Evolutionary conservation across 805 yeast genomes (phyloP), one percentile per base, ranked within the genome.

Genomic region (Wickerhamomyces silvicola): DNA sequence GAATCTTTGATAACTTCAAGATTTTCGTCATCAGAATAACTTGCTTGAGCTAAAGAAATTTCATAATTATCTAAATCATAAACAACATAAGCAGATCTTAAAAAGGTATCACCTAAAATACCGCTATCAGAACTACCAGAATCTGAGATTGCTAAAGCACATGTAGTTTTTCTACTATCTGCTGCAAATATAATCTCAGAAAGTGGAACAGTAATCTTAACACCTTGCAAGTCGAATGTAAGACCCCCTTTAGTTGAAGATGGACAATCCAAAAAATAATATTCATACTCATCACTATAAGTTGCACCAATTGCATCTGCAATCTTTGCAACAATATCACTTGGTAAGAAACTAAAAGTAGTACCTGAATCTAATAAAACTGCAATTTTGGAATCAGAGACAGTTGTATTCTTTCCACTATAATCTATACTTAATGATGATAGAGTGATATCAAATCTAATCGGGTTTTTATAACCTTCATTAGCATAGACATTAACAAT

Each of bases 211-310:
- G 60, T 49, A 36, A 81, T 72, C 8, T 52, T 46, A n/a, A 64
- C 52, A 6, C 85, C 87, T 37, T 75, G 74, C 56, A 81, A 76
- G 43, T 70, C 59, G 43, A 74, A 74, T 8, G 74, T 38, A 41
- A 53, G 42, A 3, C 56, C 54, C 33, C 56, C 44, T 28, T 54
- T 50, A n/a, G 39, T 38, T 9, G 38, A 39, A 6, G 48, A 43
- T 39, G 52, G 44, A 51, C 87, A 81, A 5, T 52, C 52, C 41
- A 71, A 48, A 7, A 58, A 19, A 47, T 75, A 80, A 27, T 65
- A 68, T 1, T 73, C 76, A 6, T 59, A 41, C 2, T 42, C 30
- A 3, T 45, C 21, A 7, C 68, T 59, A 41, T 65, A 78, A 2
- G 44, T 17, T 3, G 79, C 75, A 21, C 65, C 67, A 8, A 77